These are phyloP conservation scores for Melampsora occidentalis DNA, from an alignment of 1,284 basidiomycete species.

Conservation along the genomic window DNA sequence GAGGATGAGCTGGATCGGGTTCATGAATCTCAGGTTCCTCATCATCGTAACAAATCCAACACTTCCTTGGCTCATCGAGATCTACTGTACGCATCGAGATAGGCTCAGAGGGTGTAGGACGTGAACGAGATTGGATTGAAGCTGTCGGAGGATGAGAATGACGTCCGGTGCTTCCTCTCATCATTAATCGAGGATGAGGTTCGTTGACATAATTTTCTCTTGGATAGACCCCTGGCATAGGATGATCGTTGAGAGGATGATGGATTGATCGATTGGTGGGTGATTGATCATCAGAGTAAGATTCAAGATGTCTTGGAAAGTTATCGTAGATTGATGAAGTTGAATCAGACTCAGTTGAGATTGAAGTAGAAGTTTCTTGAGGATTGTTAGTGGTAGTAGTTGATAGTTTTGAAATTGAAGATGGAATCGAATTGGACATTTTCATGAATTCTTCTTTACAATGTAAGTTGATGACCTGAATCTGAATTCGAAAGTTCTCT, in stretches of 20 bases:
- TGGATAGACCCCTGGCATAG: neutral
- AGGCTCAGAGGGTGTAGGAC: neutral
- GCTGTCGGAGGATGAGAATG: neutral
- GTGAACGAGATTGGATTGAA: neutral
- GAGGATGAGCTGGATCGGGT: neutral
- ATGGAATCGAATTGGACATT: neutral
- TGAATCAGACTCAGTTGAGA: no score
- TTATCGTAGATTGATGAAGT: neutral
- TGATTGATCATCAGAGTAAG: neutral
- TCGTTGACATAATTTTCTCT: neutral
- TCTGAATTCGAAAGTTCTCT: no score
- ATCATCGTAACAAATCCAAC: slow-evolving; percentile 43
- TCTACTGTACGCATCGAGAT: neutral
- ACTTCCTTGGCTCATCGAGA: slow-evolving; percentile 17
- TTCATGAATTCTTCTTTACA: no score
- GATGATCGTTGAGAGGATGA: no score
- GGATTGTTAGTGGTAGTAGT: neutral
- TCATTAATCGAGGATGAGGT: slow-evolving; percentile 3
- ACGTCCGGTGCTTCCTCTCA: slow-evolving; percentile 1
- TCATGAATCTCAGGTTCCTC: slow-evolving; percentile 2
- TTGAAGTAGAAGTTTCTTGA: neutral
- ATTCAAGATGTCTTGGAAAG: slow-evolving; percentile 2
- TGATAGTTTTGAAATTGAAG: neutral
- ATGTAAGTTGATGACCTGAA: no score
- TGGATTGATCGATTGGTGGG: neutral